Percentiles rank a stretch among this genome's conserved stretches.
phyloP scores from a whole-genome alignment of 805 yeast genomes.

The Candida nitratophila region DNA sequence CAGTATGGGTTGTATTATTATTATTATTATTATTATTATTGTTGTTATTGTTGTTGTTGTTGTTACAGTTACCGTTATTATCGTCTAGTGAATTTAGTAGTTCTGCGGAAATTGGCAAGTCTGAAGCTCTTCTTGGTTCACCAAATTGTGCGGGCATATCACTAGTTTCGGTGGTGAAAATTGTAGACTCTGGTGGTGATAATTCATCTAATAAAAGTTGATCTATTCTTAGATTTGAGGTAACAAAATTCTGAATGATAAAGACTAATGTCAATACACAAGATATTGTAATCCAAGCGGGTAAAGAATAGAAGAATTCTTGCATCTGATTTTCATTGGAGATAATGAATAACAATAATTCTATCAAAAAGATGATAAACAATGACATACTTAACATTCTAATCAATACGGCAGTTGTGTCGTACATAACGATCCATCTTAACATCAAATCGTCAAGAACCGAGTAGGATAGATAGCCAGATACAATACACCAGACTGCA shows the following conservation, averaged over 20 bases:
- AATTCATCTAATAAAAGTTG: background rate
- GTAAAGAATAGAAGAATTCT: constrained; percentile 49
- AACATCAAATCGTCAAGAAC: constrained; percentile 86
- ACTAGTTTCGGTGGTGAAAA: too few relatives aligned
- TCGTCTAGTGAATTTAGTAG: background rate
- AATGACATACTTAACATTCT: constrained; percentile 80
- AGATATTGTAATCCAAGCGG: constrained; percentile 88
- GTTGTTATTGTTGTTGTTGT: background rate
- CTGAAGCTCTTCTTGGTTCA: too few relatives aligned
- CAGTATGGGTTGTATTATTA: background rate
- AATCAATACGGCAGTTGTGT: constrained; percentile 80
- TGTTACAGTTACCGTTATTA: background rate
- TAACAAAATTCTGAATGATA: constrained; percentile 81
- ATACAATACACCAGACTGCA: constrained; percentile 89
- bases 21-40: background rate
- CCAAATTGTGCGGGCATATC: too few relatives aligned
- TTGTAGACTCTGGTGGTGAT: too few relatives aligned
- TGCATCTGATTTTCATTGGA: constrained; percentile 54
- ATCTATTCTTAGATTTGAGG: constrained; percentile 55
- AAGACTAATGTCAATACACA: constrained; percentile 75
- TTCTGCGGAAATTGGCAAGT: background rate
- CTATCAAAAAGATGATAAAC: constrained; percentile 62
- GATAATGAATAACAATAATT: constrained; percentile 57
- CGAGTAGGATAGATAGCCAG: constrained; percentile 76
- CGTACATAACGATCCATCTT: constrained; percentile 89